A percentile compares a stretch with the other conserved stretches of the same genome.
phyloP scores from a whole-genome alignment of 2,329 filamentous ascomycete species.

The Myriangium duriaei region DNA sequence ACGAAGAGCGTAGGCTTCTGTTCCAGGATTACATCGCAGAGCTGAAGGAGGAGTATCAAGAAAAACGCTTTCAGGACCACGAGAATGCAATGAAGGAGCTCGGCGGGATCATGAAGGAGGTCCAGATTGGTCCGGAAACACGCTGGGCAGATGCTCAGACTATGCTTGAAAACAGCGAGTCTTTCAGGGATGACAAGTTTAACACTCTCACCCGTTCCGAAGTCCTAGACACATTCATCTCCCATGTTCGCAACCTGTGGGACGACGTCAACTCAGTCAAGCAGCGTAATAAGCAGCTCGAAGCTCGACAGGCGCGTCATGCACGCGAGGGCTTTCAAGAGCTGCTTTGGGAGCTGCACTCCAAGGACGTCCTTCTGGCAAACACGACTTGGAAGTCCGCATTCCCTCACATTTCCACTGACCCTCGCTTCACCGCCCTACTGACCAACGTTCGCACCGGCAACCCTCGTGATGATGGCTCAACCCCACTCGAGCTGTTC shows the following conservation, averaged over 20 bases:
- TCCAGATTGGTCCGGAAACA: slow-evolving; percentile 85
- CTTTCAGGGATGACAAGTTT: slow-evolving; percentile 75
- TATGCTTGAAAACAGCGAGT: slow-evolving; percentile 64
- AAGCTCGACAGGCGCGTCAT: slow-evolving; percentile 70
- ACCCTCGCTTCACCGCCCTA: slow-evolving; percentile 72
- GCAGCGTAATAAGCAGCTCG: slow-evolving; percentile 74
- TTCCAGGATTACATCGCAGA: slow-evolving; percentile 88
- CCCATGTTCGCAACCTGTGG: slow-evolving; percentile 86
- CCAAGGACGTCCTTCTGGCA: slow-evolving; percentile 71
- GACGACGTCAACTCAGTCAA: slow-evolving; percentile 81
- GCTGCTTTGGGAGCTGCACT: slow-evolving; percentile 62
- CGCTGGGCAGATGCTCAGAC: slow-evolving; percentile 85
- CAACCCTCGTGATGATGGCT: slow-evolving; percentile 38
- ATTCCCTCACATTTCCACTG: slow-evolving; percentile 59
- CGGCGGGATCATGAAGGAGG: slow-evolving; percentile 59
- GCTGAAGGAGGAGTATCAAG: slow-evolving; percentile 67
- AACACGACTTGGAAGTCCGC: slow-evolving; percentile 83
- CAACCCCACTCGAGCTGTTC: slow-evolving; percentile 80
- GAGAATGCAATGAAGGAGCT: slow-evolving; percentile 79
- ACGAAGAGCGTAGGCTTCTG: slow-evolving; percentile 74
- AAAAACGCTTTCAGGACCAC: slow-evolving; percentile 58
- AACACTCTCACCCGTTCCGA: slow-evolving; percentile 76
- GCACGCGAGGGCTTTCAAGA: slow-evolving; percentile 69
- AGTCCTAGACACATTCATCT: slow-evolving; percentile 84
- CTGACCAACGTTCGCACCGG: slow-evolving; percentile 52